Percentiles rank a stretch among this genome's conserved stretches.
These are phyloP conservation scores for Globisporangium parvum DNA, from an alignment of 352 stramenopile genomes.

Conservation along the genomic window DNA sequence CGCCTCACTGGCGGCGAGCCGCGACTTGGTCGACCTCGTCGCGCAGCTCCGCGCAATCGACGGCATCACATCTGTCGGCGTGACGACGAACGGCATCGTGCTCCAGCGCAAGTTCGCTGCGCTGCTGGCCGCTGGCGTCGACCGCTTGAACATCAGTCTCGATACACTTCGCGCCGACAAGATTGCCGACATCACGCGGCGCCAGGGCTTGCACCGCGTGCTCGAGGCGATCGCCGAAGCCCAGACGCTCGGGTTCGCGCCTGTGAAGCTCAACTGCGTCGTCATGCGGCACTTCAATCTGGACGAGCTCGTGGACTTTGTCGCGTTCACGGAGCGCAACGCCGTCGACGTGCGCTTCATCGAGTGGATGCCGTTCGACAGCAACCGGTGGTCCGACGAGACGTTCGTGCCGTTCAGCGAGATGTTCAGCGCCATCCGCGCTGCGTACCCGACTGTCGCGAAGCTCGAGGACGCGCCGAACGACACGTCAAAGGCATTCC, in stretches of 20 bases:
- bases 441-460: constrained; percentile 36
- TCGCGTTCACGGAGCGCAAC: constrained; percentile 83
- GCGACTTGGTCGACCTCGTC: constrained; percentile 50
- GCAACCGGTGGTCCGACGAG: constrained; percentile 93
- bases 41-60: constrained; percentile 47
- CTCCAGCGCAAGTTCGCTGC: constrained; percentile 78
- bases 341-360: constrained; percentile 96
- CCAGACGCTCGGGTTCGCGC: constrained; percentile 36
- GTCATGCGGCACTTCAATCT: constrained; percentile 96
- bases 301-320: constrained; percentile 93
- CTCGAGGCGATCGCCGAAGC: constrained; percentile 79
- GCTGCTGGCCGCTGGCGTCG: constrained; percentile 82
- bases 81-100: constrained; percentile 96
- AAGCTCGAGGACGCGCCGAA: constrained; percentile 76
- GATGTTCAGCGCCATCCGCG: constrained; percentile 72
- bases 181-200: constrained; percentile 92
- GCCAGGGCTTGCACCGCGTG: constrained; percentile 84
- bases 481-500: constrained; percentile 96
- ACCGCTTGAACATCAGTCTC: constrained; percentile 93
- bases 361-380: constrained; percentile 99
- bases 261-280: constrained; percentile 97
- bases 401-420: constrained; percentile 93
- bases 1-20: constrained; percentile 95
- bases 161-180: constrained; percentile 92
- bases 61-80: constrained; percentile 79